phyloP scores from a whole-genome alignment of 495 filamentous ascomycete genomes.

The Pseudomonodictys pantanalensis region DNA sequence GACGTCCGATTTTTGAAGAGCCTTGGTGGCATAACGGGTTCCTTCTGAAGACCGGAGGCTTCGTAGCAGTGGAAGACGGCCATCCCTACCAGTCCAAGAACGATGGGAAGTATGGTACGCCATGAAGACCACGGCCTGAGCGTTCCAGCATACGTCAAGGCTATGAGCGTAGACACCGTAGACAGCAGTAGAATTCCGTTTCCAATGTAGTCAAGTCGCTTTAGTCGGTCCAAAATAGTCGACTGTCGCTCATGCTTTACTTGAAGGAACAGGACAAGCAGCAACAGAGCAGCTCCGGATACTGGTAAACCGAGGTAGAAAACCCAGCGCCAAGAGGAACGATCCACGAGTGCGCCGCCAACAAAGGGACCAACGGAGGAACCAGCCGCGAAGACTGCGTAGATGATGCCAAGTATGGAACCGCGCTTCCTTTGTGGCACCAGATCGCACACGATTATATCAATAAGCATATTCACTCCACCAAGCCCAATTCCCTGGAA shows the following conservation, averaged over 20 bases:
- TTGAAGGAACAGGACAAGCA: slow-evolving; percentile 11
- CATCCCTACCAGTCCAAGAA: not conserved
- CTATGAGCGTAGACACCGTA: not conserved
- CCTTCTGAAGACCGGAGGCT: not conserved
- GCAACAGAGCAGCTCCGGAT: not conserved
- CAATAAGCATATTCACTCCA: slow-evolving; percentile 31
- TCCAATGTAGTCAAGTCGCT: slow-evolving; percentile 15
- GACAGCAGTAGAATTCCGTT: slow-evolving; percentile 8
- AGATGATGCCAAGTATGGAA: slow-evolving; percentile 38
- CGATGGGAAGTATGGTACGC: not conserved
- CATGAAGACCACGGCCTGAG: not conserved
- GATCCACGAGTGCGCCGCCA: slow-evolving; percentile 37
- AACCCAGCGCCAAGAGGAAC: slow-evolving; percentile 24
- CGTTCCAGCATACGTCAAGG: not conserved
- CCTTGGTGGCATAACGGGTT: slow-evolving; percentile 24
- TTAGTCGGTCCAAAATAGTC: not conserved
- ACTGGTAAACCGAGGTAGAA: slow-evolving; percentile 28
- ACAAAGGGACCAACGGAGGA: slow-evolving; percentile 42
- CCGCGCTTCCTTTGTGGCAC: slow-evolving; percentile 42
- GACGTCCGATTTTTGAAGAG: slow-evolving; percentile 52
- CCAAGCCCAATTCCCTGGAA: slow-evolving; percentile 28
- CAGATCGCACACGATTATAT: slow-evolving; percentile 44
- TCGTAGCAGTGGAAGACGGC: not conserved
- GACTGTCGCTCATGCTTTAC: slow-evolving; percentile 10
- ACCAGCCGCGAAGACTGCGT: slow-evolving; percentile 34